Evolutionary conservation across 805 yeast genomes (phyloP).

Genomic region (Kurtzmaniella cleridarum): DNA sequence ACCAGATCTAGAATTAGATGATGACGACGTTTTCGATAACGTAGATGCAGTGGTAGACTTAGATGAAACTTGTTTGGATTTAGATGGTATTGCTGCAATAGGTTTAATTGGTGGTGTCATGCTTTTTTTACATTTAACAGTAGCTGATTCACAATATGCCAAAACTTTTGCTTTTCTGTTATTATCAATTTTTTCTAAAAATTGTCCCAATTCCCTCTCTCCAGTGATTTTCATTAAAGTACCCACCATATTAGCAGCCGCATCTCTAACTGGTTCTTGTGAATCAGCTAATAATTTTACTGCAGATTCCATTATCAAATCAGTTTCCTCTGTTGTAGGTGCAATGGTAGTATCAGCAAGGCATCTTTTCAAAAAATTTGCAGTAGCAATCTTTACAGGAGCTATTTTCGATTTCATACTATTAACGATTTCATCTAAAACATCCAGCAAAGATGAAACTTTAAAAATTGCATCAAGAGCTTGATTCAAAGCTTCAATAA

Average conservation of each 20-base stretch:
- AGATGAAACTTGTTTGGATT: conserved; percentile 10
- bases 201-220: conserved; percentile 54
- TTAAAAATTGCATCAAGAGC: conserved; percentile 63
- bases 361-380: conserved; percentile 59
- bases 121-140: conserved; percentile 36
- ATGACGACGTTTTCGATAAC: neutral
- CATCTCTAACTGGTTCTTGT: conserved; percentile 75
- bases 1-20: conserved; percentile 7
- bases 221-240: conserved; percentile 81
- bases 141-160: conserved; percentile 50
- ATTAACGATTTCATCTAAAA: conserved; percentile 54
- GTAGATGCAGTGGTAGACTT: conserved; percentile 7
- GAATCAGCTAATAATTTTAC: conserved; percentile 73
- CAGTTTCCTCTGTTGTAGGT: conserved; percentile 53
- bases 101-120: conserved; percentile 11
- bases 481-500: conserved; percentile 60
- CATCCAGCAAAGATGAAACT: conserved; percentile 45
- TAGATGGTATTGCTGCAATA: conserved; percentile 7
- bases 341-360: conserved; percentile 42
- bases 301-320: conserved; percentile 49
- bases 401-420: conserved; percentile 78
- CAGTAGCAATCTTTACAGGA: conserved; percentile 67
- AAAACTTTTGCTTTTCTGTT: conserved; percentile 62
- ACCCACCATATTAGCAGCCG: conserved; percentile 75
- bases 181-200: conserved; percentile 70